Conservation (phyloP, 768 basidiomycete species). For the Agaricus blazei region DNA sequence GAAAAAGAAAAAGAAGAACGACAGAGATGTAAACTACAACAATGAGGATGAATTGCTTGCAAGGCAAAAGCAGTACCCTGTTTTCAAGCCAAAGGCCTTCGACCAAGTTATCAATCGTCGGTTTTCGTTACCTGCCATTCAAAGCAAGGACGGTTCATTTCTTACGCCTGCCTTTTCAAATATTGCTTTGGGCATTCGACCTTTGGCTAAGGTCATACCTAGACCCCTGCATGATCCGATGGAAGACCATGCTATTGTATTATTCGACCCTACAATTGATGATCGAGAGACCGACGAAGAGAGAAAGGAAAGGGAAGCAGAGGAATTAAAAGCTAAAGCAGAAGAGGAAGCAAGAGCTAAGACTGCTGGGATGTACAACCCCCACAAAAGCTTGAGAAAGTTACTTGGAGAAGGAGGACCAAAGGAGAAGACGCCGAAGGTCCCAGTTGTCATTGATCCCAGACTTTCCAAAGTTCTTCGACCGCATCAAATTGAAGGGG, state of each 20-base stretch:
- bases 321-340: constrained; percentile 62
- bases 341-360: constrained; percentile 64
- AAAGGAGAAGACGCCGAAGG: constrained; percentile 66
- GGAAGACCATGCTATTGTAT: constrained; percentile 95
- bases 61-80: constrained; percentile 67
- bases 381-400: constrained; percentile 86
- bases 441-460: constrained; percentile 97
- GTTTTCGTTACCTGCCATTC: constrained; percentile 85
- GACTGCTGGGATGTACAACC: constrained; percentile 73
- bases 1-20: constrained; percentile 64
- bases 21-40: constrained; percentile 45
- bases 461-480: constrained; percentile 80
- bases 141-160: constrained; percentile 59
- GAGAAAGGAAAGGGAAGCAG: constrained; percentile 64
- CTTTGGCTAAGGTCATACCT: constrained; percentile 74
- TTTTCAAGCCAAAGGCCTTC: constrained; percentile 79
- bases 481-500: constrained; percentile 97
- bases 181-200: constrained; percentile 79
- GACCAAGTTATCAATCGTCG: constrained; percentile 47
- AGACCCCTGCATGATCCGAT: constrained; percentile 96
- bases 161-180: constrained; percentile 56
- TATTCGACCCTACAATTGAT: constrained; percentile 96
- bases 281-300: constrained; percentile 89
- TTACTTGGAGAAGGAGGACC: constrained; percentile 71
- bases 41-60: constrained; percentile 60